Conservation (phyloP, 2,329 filamentous ascomycete genomes). For the Ophiocordyceps camponoti-saundersi region DNA sequence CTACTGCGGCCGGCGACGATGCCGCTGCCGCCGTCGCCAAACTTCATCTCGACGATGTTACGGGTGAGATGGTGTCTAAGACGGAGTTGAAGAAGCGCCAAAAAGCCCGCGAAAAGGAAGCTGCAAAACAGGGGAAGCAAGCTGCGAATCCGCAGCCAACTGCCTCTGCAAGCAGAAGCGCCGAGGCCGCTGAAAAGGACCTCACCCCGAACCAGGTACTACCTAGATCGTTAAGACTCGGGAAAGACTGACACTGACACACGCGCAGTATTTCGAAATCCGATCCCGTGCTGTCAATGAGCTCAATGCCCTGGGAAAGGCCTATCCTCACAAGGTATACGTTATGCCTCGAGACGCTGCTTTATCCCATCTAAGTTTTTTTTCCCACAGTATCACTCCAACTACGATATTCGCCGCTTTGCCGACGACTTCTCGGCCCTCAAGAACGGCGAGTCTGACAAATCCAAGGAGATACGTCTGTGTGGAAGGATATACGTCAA, state of each 20-base stretch:
- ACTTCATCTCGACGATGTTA: conserved; percentile 79
- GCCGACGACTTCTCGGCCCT: conserved; percentile 60
- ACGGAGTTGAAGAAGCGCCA: conserved; percentile 85
- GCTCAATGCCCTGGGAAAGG: conserved; percentile 22
- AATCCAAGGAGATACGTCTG: conserved; percentile 58
- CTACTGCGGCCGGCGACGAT: conserved; percentile 20
- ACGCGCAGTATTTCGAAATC: conserved; percentile 69
- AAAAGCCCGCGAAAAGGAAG: conserved; percentile 77
- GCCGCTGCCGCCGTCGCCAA: conserved; percentile 45
- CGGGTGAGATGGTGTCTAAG: conserved; percentile 76
- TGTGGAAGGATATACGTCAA: conserved; percentile 83
- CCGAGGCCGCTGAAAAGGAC: conserved; percentile 46
- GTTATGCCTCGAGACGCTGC: neutral
- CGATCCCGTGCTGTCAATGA: conserved; percentile 57
- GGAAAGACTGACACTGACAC: neutral
- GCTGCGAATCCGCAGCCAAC: conserved; percentile 59
- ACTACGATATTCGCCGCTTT: conserved; percentile 69
- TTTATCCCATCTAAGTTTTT: neutral
- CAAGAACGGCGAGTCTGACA: conserved; percentile 72
- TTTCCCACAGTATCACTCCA: conserved; percentile 50
- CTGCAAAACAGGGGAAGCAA: conserved; percentile 76
- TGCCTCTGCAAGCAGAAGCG: conserved; percentile 28
- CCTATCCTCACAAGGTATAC: conserved; percentile 65
- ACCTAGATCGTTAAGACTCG: neutral
- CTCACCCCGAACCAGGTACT: conserved; percentile 35